Base-by-base conservation (phyloP, 805 yeast species). In the Kuraishia molischiana region DNA sequence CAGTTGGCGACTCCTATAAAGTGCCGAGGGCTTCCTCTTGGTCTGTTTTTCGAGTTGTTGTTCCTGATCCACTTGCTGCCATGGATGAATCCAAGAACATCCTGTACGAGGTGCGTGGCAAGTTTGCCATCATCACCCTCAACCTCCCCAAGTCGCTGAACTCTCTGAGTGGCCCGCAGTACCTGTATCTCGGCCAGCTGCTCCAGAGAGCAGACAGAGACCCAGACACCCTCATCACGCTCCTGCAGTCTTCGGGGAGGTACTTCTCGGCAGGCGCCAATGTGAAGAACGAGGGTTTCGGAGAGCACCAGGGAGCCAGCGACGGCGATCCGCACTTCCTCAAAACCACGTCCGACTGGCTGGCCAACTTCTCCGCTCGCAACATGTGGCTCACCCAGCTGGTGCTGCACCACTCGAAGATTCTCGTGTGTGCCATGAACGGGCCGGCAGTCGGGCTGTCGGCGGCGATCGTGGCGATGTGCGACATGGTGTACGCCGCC, bases 201-300 rank as follows among this genome's bases (percentile, higher is more conserved):
- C 58, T 86, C 10, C 75, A 75, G 44, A 52, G 65, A 41, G 87
- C 95, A 0, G 79, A 83, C 41, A 53, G 60, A 4, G 79, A 83
- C 40, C 74, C 74, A 19, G 62, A 66, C 17, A 78, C 90, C 0
- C 50, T 69, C 5, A 68, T 75, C 19, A 86, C 95, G 2, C 61
- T 83, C 36, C 57, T 86, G 35, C 78, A 75, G 50, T 68, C 86
- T 24, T 65, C 81, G 0, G 95, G 95, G 0, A 66, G 79, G 40
- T 82, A 72, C 54, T 86, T 85, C 56, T 77, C 86, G 19, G 82
- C 95, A 5, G 96, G 96, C 19, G 96, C 95, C 17, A 79, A 85
- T 52, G 72, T 83, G 26, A 15, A 41, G 2, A 44, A 58, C n/a
- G 31, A 28, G 17, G 13, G 17, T 5, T 28, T 28, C 13, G 13